Conservation (phyloP, 1,284 basidiomycete genomes). For the Pseudomicrostroma phylloplanum region DNA sequence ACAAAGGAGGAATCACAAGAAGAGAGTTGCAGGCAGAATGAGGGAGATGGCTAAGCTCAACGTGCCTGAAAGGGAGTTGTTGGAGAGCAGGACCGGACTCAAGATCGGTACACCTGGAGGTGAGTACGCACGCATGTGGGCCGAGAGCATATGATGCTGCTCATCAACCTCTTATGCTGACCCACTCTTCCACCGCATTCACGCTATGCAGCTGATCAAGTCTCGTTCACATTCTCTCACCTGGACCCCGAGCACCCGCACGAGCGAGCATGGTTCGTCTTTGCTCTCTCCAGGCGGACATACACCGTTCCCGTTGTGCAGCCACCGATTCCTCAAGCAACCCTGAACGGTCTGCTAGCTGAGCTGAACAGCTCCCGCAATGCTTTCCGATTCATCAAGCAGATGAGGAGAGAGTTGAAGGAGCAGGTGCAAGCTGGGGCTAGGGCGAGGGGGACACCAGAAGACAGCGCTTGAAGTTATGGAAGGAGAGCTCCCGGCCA, state of each 20-base stretch:
- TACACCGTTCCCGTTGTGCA: conserved; percentile 20
- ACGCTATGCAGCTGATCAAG: conserved; percentile 21
- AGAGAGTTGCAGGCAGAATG: conserved; percentile 9
- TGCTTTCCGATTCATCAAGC: conserved; percentile 32
- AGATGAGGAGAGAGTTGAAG: conserved; percentile 30
- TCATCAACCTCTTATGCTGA: too few species aligned
- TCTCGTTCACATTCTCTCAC: conserved; percentile 36
- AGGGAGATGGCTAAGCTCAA: conserved; percentile 25
- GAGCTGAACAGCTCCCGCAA: conserved; percentile 29
- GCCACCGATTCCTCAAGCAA: conserved; percentile 7
- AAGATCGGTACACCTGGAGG: too few species aligned
- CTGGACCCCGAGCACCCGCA: conserved; percentile 28
- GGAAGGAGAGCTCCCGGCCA: neutral
- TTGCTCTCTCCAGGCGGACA: conserved; percentile 26
- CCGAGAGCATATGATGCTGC: too few species aligned
- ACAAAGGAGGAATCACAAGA: neutral
- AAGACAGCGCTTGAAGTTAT: neutral
- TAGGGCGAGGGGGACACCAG: neutral
- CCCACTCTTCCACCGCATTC: neutral
- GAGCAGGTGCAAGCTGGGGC: conserved; percentile 16
- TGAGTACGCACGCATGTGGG: too few species aligned
- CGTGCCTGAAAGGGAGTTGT: conserved; percentile 35
- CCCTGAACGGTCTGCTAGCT: conserved; percentile 17
- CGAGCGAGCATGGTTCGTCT: conserved; percentile 32
- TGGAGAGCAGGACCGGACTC: conserved; percentile 30